A percentile compares a stretch with the other conserved stretches of the same genome.
phyloP scores from a whole-genome alignment of 2,329 filamentous ascomycete genomes.

The Trichoderma brevicompactum region DNA sequence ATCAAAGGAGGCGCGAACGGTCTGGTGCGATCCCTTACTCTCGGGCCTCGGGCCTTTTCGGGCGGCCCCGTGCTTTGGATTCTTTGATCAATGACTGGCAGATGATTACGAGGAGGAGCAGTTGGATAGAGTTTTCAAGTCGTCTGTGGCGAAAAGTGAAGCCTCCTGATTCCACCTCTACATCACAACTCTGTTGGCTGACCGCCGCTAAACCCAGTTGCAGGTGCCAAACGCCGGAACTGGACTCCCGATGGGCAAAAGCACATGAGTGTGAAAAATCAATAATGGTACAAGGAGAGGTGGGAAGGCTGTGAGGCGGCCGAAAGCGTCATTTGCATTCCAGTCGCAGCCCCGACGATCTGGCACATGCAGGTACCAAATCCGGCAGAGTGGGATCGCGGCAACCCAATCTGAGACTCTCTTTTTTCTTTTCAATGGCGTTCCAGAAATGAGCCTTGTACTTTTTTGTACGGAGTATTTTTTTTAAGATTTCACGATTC shows the following conservation, averaged over 20 bases:
- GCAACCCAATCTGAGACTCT: not conserved
- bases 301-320: not conserved
- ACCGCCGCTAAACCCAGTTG: not conserved
- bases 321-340: slow-evolving; percentile 22
- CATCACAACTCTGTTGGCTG: not conserved
- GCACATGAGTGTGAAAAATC: not conserved
- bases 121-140: not conserved
- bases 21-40: not conserved
- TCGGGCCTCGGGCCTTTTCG: slow-evolving; percentile 27
- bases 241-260: not conserved
- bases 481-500: not conserved
- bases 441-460: no score
- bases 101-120: not conserved
- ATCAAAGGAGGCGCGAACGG: slow-evolving; percentile 19
- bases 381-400: slow-evolving; percentile 1
- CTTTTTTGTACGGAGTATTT: not conserved
- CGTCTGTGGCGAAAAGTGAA: not conserved
- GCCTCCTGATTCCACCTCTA: slow-evolving; percentile 1
- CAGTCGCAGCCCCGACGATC: not conserved
- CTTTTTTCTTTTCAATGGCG: not conserved
- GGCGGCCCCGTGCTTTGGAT: slow-evolving; percentile 20
- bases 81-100: not conserved
- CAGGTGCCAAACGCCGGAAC: not conserved
- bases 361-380: not conserved
- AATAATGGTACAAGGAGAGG: not conserved